These are phyloP conservation scores for Candida freyschussii DNA, from an alignment of 1,139 yeast genomes.

Conservation along the genomic window DNA sequence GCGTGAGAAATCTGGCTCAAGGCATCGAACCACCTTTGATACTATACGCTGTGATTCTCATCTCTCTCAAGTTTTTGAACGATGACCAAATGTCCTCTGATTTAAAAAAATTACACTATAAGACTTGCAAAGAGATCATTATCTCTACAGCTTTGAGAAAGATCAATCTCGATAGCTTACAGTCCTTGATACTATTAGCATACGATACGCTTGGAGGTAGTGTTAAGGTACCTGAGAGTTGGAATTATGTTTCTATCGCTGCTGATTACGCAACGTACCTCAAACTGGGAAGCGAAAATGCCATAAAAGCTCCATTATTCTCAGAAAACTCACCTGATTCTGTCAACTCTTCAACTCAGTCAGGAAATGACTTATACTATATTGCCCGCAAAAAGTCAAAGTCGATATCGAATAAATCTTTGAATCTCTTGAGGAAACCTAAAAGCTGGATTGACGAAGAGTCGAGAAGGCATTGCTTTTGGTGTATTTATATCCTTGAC, in stretches of 20 bases:
- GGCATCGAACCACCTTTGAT: conserved; percentile 17
- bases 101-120: conserved; percentile 10
- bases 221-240: conserved; percentile 23
- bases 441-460: conserved; percentile 22
- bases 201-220: conserved; percentile 20
- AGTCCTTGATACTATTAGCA: conserved; percentile 19
- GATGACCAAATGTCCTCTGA: conserved; percentile 14
- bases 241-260: conserved; percentile 25
- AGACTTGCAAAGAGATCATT: conserved; percentile 17
- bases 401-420: conserved; percentile 16
- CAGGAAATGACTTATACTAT: conserved; percentile 13
- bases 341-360: conserved; percentile 10
- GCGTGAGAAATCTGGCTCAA: conserved; percentile 4
- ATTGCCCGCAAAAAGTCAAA: conserved; percentile 14
- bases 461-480: conserved; percentile 23
- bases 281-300: conserved; percentile 17
- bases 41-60: conserved; percentile 15
- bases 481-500: conserved; percentile 23
- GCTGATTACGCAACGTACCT: conserved; percentile 23
- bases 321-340: conserved; percentile 19
- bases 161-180: conserved; percentile 20
- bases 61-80: conserved; percentile 18
- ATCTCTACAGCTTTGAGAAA: conserved; percentile 17
- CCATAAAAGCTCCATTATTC: conserved; percentile 10
- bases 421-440: conserved; percentile 16